Conservation (phyloP, 306 rosid species). For the Quercus rubra region DNA sequence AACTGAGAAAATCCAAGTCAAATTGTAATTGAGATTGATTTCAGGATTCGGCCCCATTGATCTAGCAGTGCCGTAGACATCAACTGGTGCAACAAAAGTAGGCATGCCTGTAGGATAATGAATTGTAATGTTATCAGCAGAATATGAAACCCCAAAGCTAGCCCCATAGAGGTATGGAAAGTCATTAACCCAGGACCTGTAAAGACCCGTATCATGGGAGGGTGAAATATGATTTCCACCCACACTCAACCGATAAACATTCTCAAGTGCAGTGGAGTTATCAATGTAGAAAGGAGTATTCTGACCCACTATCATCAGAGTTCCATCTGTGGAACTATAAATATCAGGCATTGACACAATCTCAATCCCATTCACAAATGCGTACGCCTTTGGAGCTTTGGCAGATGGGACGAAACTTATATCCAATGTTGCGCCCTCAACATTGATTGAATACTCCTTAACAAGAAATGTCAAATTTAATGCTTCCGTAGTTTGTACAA, state of each 20-base stretch:
- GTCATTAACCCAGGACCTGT: slow-evolving; percentile 82
- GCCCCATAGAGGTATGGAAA: slow-evolving; percentile 56
- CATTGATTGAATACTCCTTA: slow-evolving; percentile 64
- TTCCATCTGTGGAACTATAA: slow-evolving; percentile 44
- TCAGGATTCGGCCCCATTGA: slow-evolving; percentile 71
- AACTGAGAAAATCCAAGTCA: slow-evolving; percentile 77
- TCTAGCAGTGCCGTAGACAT: slow-evolving; percentile 80
- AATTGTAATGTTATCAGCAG: slow-evolving; percentile 48
- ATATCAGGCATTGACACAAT: slow-evolving; percentile 85
- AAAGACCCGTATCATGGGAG: slow-evolving; percentile 70
- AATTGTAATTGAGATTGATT: slow-evolving; percentile 63
- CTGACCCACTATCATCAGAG: slow-evolving; percentile 49
- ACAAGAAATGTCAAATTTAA: slow-evolving; percentile 51
- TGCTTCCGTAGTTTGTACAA: slow-evolving; percentile 53
- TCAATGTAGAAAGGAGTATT: slow-evolving; percentile 24
- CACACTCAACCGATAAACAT: slow-evolving; percentile 69
- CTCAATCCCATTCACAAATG: slow-evolving; percentile 95
- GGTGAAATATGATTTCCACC: slow-evolving; percentile 91
- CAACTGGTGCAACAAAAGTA: slow-evolving; percentile 56
- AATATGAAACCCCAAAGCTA: slow-evolving; percentile 49
- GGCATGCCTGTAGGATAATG: slow-evolving; percentile 41
- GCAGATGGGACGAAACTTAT: slow-evolving; percentile 69
- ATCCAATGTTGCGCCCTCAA: slow-evolving; percentile 52
- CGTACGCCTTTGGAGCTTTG: slow-evolving; percentile 51
- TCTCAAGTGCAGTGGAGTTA: slow-evolving; percentile 71